These are phyloP conservation scores for Alisma plantagoaquatica DNA, from an alignment of 106 monocot species.

Conservation along the genomic window DNA sequence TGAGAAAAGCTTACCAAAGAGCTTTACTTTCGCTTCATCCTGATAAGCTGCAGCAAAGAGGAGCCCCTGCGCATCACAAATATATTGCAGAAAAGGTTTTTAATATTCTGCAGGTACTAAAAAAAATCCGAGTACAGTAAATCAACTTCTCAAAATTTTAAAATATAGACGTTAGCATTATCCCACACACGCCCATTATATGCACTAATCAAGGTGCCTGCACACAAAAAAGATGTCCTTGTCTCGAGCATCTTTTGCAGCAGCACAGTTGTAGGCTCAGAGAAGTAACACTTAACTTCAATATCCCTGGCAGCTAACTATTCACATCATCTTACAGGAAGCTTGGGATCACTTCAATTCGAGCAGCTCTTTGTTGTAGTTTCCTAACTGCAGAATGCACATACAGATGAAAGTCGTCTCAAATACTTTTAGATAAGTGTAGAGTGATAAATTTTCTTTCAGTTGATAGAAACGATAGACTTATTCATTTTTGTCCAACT, in stretches of 20 bases:
- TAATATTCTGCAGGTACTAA: slow-evolving; percentile 6
- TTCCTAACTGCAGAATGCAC: too few species aligned
- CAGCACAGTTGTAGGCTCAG: neutral
- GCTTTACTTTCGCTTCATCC: slow-evolving; percentile 9
- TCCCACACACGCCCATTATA: neutral
- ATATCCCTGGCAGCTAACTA: too few species aligned
- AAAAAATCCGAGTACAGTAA: neutral
- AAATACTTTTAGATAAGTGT: too few species aligned
- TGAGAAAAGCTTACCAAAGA: slow-evolving; percentile 7
- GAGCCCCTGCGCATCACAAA: slow-evolving; percentile 3
- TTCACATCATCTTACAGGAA: slow-evolving; percentile 4
- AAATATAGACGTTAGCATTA: neutral
- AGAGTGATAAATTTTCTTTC: too few species aligned
- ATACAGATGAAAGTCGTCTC: too few species aligned
- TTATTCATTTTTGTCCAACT: too few species aligned
- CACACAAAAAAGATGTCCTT: neutral
- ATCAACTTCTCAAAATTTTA: neutral
- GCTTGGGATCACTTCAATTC: slow-evolving; percentile 12
- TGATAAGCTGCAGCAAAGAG: slow-evolving; percentile 15
- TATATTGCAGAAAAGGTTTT: slow-evolving; percentile 13
- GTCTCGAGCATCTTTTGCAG: neutral
- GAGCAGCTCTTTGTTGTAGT: neutral
- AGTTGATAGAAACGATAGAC: too few species aligned
- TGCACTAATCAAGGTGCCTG: neutral
- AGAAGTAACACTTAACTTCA: neutral